Evolutionary conservation across 176 grass and related monocot species (phyloP).

Genomic region (Guadua angustifolia): DNA sequence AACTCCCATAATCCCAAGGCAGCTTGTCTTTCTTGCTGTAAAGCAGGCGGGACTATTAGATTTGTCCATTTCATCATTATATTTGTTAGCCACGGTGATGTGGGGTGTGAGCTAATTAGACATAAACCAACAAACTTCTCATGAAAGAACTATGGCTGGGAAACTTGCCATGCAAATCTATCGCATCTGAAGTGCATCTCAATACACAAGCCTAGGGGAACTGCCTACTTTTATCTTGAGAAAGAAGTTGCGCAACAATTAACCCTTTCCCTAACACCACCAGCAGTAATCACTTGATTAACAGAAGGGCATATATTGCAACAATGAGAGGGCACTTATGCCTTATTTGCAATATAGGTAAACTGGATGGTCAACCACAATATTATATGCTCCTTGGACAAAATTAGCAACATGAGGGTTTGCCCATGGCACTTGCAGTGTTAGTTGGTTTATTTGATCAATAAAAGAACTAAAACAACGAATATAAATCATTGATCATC

Average conservation of each 20-base stretch:
- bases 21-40: conserved; percentile 23
- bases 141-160: not conserved
- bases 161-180: conserved; percentile 24
- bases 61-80: conserved; percentile 22
- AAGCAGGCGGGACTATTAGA: not conserved
- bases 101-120: conserved; percentile 24
- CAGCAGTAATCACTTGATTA: conserved; percentile 41
- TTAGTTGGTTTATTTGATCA: not conserved
- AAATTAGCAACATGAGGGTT: not conserved
- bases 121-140: conserved; percentile 13
- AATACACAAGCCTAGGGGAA: not conserved
- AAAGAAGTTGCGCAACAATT: conserved; percentile 16
- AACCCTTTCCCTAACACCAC: conserved; percentile 9
- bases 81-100: conserved; percentile 23
- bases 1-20: not conserved
- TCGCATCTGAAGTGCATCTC: conserved; percentile 11
- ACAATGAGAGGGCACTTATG: not conserved
- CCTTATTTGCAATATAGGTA: not conserved
- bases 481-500: conserved; percentile 1
- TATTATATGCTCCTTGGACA: not conserved
- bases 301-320: conserved; percentile 1
- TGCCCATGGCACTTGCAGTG: not conserved
- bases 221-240: not conserved
- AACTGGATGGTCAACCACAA: conserved; percentile 1
- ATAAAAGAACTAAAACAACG: conserved; percentile 32